Base-by-base conservation (phyloP, 192 early-diverging fungal genomes). In the Coemansia sp. region DNA sequence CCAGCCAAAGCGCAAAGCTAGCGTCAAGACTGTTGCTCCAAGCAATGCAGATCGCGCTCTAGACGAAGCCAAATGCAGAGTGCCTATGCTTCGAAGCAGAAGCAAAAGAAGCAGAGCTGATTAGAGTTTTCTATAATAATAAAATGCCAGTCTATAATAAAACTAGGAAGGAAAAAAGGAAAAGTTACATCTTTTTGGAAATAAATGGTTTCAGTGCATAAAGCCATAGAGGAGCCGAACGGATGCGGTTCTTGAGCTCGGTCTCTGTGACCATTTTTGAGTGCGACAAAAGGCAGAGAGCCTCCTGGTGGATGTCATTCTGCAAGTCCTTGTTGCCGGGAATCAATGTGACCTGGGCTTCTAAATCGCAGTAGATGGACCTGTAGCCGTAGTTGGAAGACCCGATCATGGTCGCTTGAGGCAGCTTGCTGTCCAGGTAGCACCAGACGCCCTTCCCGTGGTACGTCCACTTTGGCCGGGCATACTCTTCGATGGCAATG, bases 361-460 rank as follows among this genome's bases (percentile, higher is more conserved):
- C 96, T 58, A 97, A 59, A 65, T 99, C 96, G 15, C 95, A 84
- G n/a, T 90, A 84, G n/a, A 91, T 85, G 2, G 94, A 96, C 46
- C 95, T 82, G 68, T 94, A 88, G 0, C 94, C 95, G 84, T 93
- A 96, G 73, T 98, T 99, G 7, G 94, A 89, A 3, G 94, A 96
- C 10, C 95, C 95, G 60, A 97, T 87, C 65, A 94, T 88, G 1
- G 95, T 94, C 71, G 94, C 45, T 26, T 82, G 69, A 33, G 93
- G 92, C 29, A 82, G 61, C 39, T 88, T 79, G 12, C 81, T 62
- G 35, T 82, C 75, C 26, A 86, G 69, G 58, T 85, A 85, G 48
- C 88, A 82, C 94, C 93, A 96, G 3, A 96, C 62, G 16, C 93
- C 92, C 88, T 99, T 99, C 3, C 91, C 93, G 70, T 99, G 97